Evolutionary conservation across 108 stramenopile species (phyloP), one percentile per base, ranked within the genome.

Genomic region (Craspedostauros australis): DNA sequence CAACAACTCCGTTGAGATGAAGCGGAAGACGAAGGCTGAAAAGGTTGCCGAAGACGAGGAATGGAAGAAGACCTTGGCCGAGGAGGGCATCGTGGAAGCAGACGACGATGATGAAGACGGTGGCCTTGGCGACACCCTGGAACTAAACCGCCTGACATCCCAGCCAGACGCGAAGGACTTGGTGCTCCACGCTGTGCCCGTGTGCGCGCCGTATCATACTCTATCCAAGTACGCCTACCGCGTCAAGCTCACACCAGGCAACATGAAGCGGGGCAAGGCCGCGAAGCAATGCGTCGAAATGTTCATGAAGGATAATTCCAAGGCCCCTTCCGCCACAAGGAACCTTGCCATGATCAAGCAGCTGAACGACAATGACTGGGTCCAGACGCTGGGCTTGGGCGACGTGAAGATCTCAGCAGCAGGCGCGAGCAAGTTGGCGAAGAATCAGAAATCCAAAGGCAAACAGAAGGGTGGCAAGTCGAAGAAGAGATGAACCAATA

Each of bases 191-290:
- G 96, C 94, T 4, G 62, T 95, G 0, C 94, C 96, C 1, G 94
- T 97, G 11, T 94, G 91, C 64, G 96, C 87, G 15, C 96, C 96
- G 16, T 97, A 97, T 60, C 62, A 76, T 15, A 78, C 87, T 14
- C 59, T 97, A 25, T 81, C 83, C 20, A 60, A 88, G 39, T 95
- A 90, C 72, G 76, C 75, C 30, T 93, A 92, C 59, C 67, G 82
- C 25, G 84, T 92, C n/a, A 92, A 92, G 51, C 54, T 92, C 22
- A 88, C 86, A 1, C 90, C 90, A 55, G 90, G 90, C 5, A 79
- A 76, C 54, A 64, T 75, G 56, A 92, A 92, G 66, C 67, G 90
- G 47, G 90, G 90, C 2, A 92, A 88, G 51, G 90, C 90, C 12
- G 62, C 77, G 62, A 92, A 92, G 44, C 86, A 87, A 47, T 84